phyloP scores from a whole-genome alignment of 2,329 filamentous ascomycete species.

The Alternaria postmessia region DNA sequence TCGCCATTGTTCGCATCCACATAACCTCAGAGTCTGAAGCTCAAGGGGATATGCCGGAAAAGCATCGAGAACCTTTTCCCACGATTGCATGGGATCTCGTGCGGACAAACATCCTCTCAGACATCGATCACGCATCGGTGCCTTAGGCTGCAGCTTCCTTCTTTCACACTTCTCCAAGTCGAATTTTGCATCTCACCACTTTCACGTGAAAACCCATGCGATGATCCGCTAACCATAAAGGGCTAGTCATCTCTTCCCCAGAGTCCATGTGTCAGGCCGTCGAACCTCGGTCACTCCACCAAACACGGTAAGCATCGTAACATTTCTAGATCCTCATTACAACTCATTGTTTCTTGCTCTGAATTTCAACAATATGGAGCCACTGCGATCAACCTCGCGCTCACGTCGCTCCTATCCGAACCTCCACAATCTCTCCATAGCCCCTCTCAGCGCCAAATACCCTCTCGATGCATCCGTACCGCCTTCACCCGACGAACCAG shows the following conservation, averaged over 20 bases:
- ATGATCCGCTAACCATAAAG: slow-evolving; percentile 29
- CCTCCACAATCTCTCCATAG: slow-evolving; percentile 67
- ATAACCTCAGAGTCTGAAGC: background rate
- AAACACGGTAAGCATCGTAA: slow-evolving; percentile 11
- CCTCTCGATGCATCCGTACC: slow-evolving; percentile 56
- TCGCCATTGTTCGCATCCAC: background rate
- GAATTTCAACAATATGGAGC: slow-evolving; percentile 30
- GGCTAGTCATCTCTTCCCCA: slow-evolving; percentile 25
- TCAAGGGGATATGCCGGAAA: background rate
- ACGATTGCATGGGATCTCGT: background rate
- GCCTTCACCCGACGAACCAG: slow-evolving; percentile 41
- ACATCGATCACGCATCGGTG: background rate
- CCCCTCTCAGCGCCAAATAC: slow-evolving; percentile 65
- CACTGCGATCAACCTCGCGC: slow-evolving; percentile 33
- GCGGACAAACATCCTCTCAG: background rate
- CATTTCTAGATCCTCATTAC: slow-evolving; percentile 1
- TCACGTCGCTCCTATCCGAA: slow-evolving; percentile 66
- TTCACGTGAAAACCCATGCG: slow-evolving; percentile 30
- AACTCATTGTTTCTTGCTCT: background rate
- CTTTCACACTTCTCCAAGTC: background rate
- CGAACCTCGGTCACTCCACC: slow-evolving; percentile 40
- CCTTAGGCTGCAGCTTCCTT: background rate
- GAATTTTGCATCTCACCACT: slow-evolving; percentile 7
- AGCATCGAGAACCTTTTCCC: background rate
- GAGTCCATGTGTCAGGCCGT: slow-evolving; percentile 28